Percentiles rank a stretch among this genome's conserved stretches.
phyloP scores from a whole-genome alignment of 2,329 filamentous ascomycete species.

The Septoria petroselini region DNA sequence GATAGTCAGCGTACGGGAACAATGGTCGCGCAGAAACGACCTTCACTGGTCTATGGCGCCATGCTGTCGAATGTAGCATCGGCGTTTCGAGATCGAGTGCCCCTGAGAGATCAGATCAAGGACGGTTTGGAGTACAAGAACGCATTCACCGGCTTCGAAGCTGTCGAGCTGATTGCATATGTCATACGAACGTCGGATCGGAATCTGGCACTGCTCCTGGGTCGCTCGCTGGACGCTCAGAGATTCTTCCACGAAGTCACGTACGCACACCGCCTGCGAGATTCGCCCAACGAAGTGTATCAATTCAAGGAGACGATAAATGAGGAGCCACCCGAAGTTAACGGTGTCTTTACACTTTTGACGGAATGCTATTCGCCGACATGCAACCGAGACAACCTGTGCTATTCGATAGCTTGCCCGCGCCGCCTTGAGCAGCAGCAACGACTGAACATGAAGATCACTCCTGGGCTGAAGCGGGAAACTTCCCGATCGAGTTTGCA shows the following conservation, averaged over 20 bases:
- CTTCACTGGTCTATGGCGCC: slow-evolving; percentile 90
- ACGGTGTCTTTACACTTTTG: slow-evolving; percentile 92
- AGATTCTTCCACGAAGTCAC: slow-evolving; percentile 99
- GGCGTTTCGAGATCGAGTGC: slow-evolving; percentile 85
- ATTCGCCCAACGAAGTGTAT: slow-evolving; percentile 92
- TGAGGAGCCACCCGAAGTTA: slow-evolving; percentile 80
- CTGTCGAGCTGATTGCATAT: slow-evolving; percentile 90
- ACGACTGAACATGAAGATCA: slow-evolving; percentile 86
- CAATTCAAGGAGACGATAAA: slow-evolving; percentile 92
- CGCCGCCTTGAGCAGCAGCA: slow-evolving; percentile 92
- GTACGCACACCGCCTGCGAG: slow-evolving; percentile 90
- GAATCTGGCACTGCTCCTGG: slow-evolving; percentile 85
- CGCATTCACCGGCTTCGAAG: slow-evolving; percentile 91
- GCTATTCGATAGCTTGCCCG: slow-evolving; percentile 97
- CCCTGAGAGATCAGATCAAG: slow-evolving; percentile 83
- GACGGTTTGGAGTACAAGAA: slow-evolving; percentile 97
- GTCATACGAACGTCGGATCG: slow-evolving; percentile 97
- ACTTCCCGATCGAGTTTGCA: slow-evolving; percentile 70
- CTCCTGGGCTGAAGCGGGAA: slow-evolving; percentile 75
- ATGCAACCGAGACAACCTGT: slow-evolving; percentile 89
- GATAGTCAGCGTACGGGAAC: slow-evolving; percentile 44
- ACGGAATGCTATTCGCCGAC: slow-evolving; percentile 98
- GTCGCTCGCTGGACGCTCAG: slow-evolving; percentile 89
- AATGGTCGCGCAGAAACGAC: slow-evolving; percentile 59
- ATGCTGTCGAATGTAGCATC: slow-evolving; percentile 89